Conservation (phyloP, 805 yeast genomes). For the Candida dajiaensis region DNA sequence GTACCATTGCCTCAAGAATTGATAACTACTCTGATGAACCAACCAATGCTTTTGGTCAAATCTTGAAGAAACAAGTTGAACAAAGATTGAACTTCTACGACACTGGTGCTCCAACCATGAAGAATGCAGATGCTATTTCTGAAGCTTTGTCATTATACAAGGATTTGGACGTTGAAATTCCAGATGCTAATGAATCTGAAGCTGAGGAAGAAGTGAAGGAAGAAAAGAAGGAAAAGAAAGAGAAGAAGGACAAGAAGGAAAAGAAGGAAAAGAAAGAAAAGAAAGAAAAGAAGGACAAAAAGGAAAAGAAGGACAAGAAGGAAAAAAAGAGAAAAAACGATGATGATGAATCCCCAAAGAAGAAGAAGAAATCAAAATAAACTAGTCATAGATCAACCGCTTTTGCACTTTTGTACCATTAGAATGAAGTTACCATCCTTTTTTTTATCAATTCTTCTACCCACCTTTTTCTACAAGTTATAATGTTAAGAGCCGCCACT, state of each 20-base stretch:
- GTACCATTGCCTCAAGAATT: slow-evolving; percentile 98
- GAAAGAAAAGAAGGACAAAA: slow-evolving; percentile 43
- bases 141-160: slow-evolving; percentile 73
- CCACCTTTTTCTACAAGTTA: slow-evolving; percentile 1
- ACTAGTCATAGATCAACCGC: neutral
- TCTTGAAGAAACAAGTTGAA: slow-evolving; percentile 94
- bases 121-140: slow-evolving; percentile 89
- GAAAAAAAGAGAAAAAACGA: slow-evolving; percentile 38
- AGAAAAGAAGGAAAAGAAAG: slow-evolving; percentile 38
- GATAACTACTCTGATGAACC: slow-evolving; percentile 97
- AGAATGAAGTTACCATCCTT: slow-evolving; percentile 1
- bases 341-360: slow-evolving; percentile 28
- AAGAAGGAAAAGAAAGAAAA: slow-evolving; percentile 48
- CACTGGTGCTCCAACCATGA: slow-evolving; percentile 95
- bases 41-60: slow-evolving; percentile 79
- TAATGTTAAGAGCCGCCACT: neutral
- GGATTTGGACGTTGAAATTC: slow-evolving; percentile 40
- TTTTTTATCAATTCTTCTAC: slow-evolving; percentile 4
- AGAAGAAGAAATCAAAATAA: slow-evolving; percentile 30
- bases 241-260: slow-evolving; percentile 43
- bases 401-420: slow-evolving; percentile 8
- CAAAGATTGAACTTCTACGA: slow-evolving; percentile 94
- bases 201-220: slow-evolving; percentile 28
- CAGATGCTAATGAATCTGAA: slow-evolving; percentile 31
- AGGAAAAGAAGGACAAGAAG: slow-evolving; percentile 45